phyloP scores from a whole-genome alignment of 306 rosid species.

The Clitoria ternatea region DNA sequence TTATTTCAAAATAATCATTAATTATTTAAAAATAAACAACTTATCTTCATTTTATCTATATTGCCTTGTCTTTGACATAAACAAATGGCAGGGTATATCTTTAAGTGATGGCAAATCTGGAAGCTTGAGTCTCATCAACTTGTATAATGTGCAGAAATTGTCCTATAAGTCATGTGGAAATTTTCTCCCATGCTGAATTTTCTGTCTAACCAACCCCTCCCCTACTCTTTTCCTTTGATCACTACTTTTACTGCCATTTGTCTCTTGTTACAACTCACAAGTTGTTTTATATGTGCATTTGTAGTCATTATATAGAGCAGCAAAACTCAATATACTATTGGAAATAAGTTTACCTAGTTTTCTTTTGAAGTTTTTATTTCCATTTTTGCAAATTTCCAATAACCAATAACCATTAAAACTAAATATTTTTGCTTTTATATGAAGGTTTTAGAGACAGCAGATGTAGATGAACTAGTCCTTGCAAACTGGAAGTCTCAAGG shows the following conservation, averaged over 20 bases:
- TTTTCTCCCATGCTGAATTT: neutral
- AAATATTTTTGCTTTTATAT: constrained; percentile 26
- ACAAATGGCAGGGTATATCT: neutral
- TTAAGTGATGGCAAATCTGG: neutral
- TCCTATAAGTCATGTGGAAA: neutral
- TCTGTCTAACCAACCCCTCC: neutral
- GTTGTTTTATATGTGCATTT: neutral
- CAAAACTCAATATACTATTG: neutral
- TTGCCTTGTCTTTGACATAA: neutral
- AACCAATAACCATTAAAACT: constrained; percentile 7
- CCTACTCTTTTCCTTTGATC: neutral
- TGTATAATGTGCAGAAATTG: neutral
- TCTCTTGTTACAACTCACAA: neutral
- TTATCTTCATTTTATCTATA: neutral
- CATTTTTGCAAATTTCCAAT: neutral
- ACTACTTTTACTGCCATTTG: neutral
- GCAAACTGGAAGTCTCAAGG: constrained; percentile 86
- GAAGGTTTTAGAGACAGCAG: constrained; percentile 45
- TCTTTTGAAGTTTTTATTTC: neutral
- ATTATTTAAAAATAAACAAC: neutral
- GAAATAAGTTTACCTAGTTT: neutral
- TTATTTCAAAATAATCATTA: neutral
- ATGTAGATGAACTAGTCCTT: constrained; percentile 72
- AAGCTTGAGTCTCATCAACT: neutral
- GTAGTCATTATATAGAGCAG: neutral